Conservation (phyloP, 345 rosid genomes). For the Raphanus raphanistrum region DNA sequence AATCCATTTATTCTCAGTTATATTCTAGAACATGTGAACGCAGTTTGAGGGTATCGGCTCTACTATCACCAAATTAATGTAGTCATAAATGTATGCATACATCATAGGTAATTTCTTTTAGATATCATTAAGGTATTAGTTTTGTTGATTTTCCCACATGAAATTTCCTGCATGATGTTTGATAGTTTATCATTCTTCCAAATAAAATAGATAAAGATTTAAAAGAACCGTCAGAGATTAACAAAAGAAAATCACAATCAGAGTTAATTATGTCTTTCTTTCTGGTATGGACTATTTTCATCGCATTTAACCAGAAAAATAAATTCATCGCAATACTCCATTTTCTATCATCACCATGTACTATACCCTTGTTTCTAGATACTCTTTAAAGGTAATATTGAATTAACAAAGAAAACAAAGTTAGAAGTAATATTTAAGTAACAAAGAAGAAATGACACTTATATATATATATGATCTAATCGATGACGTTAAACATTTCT, state of each 20-base stretch:
- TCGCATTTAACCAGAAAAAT: not conserved
- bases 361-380: not conserved
- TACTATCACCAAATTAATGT: constrained; percentile 8
- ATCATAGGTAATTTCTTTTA: constrained; percentile 13
- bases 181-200: not conserved
- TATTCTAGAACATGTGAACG: constrained; percentile 25
- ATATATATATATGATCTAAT: not conserved
- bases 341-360: not conserved
- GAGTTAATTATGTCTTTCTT: not conserved
- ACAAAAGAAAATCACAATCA: not conserved
- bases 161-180: not conserved
- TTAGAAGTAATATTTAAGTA: not conserved
- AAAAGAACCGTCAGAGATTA: not conserved
- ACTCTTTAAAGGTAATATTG: not conserved
- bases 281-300: not conserved
- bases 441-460: not conserved
- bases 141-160: not conserved
- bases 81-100: constrained; percentile 9
- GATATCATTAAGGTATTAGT: not conserved
- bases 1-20: not conserved
- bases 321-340: not conserved
- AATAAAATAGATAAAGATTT: not conserved
- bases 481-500: constrained; percentile 7
- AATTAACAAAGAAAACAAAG: not conserved
- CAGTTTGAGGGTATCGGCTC: constrained; percentile 15